A percentile compares a stretch with the other conserved stretches of the same genome.
These are phyloP conservation scores for Globisporangium emineosum DNA, from an alignment of 352 stramenopile genomes.

Conservation along the genomic window DNA sequence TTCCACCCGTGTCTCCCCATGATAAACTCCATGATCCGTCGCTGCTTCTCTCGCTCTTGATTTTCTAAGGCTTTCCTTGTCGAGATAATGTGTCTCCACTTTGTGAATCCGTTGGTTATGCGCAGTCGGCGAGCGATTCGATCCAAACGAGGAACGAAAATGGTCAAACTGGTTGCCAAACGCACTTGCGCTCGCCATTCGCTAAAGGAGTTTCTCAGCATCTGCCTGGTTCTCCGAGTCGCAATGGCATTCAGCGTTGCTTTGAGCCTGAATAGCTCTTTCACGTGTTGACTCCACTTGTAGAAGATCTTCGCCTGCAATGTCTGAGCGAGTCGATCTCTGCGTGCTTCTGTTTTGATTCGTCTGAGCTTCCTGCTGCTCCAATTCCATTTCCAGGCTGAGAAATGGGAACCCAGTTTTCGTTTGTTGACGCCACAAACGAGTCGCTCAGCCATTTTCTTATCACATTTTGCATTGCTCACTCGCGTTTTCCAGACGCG, in stretches of 20 bases:
- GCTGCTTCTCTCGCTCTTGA: conserved; percentile 26
- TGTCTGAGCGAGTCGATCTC: not conserved
- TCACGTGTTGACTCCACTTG: not conserved
- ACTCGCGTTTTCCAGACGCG: not conserved
- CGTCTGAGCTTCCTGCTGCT: not conserved
- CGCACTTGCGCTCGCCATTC: not conserved
- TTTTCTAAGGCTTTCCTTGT: conserved; percentile 10
- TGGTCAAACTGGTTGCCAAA: not conserved
- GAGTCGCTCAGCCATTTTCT: not conserved
- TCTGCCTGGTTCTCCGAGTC: not conserved
- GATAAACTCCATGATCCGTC: conserved; percentile 34
- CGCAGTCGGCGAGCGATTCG: not conserved
- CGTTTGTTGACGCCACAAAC: not conserved
- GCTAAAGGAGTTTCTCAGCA: not conserved
- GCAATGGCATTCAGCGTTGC: not conserved
- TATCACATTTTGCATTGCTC: not conserved
- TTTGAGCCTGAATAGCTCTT: not conserved
- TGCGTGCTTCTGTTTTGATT: not conserved
- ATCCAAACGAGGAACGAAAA: not conserved
- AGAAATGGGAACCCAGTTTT: not conserved
- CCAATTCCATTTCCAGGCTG: not conserved
- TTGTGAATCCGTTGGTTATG: not conserved
- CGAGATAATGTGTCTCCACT: conserved; percentile 16
- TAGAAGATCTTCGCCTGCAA: not conserved
- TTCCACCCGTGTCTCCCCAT: conserved; percentile 26